Evolutionary conservation across 2,329 filamentous ascomycete species (phyloP).

Genomic region (Domatiomyces catenatus): DNA sequence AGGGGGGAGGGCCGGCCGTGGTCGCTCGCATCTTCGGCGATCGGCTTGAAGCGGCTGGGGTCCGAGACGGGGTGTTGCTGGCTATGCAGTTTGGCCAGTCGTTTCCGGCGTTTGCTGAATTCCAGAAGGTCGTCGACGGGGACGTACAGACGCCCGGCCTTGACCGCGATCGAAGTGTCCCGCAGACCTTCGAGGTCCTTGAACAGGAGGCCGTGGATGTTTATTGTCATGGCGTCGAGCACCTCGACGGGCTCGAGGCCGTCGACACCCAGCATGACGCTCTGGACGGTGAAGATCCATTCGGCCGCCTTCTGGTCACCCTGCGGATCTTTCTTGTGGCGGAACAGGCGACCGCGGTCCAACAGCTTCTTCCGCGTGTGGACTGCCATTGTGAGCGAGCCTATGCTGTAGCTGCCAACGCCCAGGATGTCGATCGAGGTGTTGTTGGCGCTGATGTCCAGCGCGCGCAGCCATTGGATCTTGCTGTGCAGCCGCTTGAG

Average conservation of each 20-base stretch:
- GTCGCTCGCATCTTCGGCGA: slow-evolving; percentile 49
- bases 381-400: slow-evolving; percentile 69
- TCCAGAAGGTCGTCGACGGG: slow-evolving; percentile 72
- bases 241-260: slow-evolving; percentile 74
- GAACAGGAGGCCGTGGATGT: slow-evolving; percentile 81
- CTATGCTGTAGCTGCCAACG: slow-evolving; percentile 72
- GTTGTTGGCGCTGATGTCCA: slow-evolving; percentile 75
- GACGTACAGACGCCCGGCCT: slow-evolving; percentile 76
- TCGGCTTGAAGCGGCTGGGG: slow-evolving; percentile 4
- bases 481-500: slow-evolving; percentile 76
- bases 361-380: slow-evolving; percentile 87
- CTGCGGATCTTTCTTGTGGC: slow-evolving; percentile 53
- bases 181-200: slow-evolving; percentile 71
- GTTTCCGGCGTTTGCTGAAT: slow-evolving; percentile 42
- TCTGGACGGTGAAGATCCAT: slow-evolving; percentile 78
- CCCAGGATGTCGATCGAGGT: slow-evolving; percentile 62
- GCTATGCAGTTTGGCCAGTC: slow-evolving; percentile 25
- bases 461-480: slow-evolving; percentile 74
- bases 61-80: slow-evolving; percentile 3
- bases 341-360: slow-evolving; percentile 75
- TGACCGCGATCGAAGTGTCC: slow-evolving; percentile 78
- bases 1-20: slow-evolving; percentile 35
- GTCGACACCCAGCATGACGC: slow-evolving; percentile 74
- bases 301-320: slow-evolving; percentile 63
- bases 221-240: slow-evolving; percentile 72